Evolutionary conservation across 78 protist genomes (phyloP).

Genomic region (Bigelowiella natans): DNA sequence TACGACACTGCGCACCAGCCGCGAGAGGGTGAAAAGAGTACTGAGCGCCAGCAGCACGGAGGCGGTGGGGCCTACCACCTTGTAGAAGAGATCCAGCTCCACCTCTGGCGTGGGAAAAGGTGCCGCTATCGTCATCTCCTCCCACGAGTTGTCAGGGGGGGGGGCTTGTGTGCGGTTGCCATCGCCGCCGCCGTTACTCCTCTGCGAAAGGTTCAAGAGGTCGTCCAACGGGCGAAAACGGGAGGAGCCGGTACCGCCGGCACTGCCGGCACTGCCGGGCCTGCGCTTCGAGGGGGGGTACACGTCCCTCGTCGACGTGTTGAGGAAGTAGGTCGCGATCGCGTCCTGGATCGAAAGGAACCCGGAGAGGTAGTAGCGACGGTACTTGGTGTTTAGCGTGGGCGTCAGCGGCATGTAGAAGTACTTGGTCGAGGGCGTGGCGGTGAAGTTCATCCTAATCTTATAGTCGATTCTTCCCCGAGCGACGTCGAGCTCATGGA

Average conservation of each 20-base stretch:
- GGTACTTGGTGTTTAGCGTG: not conserved
- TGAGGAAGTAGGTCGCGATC: too few species aligned
- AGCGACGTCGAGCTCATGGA: not conserved
- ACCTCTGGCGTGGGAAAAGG: not conserved
- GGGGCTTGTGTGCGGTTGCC: too few species aligned
- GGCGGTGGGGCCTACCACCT: not conserved
- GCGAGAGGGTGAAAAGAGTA: not conserved
- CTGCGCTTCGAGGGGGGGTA: too few species aligned
- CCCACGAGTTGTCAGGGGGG: too few species aligned
- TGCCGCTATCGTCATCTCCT: not conserved
- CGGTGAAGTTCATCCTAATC: not conserved
- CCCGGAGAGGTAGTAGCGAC: too few species aligned
- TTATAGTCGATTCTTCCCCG: not conserved
- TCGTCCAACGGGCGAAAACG: too few species aligned
- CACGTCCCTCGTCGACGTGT: too few species aligned
- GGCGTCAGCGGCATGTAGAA: not conserved
- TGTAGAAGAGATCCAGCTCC: not conserved
- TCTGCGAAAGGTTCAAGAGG: too few species aligned
- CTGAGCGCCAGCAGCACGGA: not conserved
- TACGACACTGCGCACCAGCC: not conserved
- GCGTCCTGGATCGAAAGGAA: too few species aligned
- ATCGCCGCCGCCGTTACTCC: too few species aligned
- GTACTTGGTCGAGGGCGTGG: not conserved
- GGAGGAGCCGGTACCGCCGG: too few species aligned
- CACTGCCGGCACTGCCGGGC: too few species aligned